Evolutionary conservation across 1,284 basidiomycete species (phyloP).

Genomic region (Ganoderma boninense): DNA sequence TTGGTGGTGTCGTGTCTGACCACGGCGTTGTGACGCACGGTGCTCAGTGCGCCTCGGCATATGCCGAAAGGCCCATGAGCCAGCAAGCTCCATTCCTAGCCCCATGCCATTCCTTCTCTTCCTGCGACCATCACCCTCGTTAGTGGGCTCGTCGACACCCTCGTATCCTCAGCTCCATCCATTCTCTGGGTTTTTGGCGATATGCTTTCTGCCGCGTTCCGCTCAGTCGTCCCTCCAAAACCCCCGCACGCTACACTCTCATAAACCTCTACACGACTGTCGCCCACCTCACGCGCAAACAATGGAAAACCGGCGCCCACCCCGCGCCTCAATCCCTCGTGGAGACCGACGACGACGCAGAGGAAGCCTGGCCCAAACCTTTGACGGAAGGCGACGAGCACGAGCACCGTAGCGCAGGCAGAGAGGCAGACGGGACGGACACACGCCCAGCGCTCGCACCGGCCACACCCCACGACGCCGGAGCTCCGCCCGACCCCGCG

Average conservation of each 20-base stretch:
- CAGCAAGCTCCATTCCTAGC: background rate
- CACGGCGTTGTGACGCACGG: background rate
- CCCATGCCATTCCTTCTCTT: background rate
- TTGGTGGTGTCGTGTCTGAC: slow-evolving; percentile 2
- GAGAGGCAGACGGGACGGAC: slow-evolving; percentile 10
- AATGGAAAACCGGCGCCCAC: slow-evolving; percentile 60
- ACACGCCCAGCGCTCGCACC: slow-evolving; percentile 19
- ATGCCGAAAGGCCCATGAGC: slow-evolving; percentile 12
- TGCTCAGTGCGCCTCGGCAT: slow-evolving; percentile 5
- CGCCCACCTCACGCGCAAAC: slow-evolving; percentile 36
- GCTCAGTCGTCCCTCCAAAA: slow-evolving; percentile 17
- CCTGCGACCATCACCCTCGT: background rate
- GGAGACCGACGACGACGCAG: slow-evolving; percentile 56
- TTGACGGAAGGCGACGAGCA: slow-evolving; percentile 42
- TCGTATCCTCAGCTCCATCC: background rate
- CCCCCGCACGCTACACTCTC: slow-evolving; percentile 27
- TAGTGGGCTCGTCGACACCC: background rate
- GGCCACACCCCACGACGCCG: slow-evolving; percentile 23
- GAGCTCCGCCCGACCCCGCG: slow-evolving; percentile 41
- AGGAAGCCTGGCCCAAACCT: slow-evolving; percentile 30
- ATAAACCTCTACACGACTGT: slow-evolving; percentile 40
- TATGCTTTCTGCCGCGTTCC: slow-evolving; percentile 30
- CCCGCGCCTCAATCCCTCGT: slow-evolving; percentile 61
- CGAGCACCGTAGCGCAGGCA: background rate
- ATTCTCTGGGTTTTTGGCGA: background rate